Evolutionary conservation across 2,329 filamentous ascomycete genomes (phyloP).

Genomic region (Fusarium buxicola): DNA sequence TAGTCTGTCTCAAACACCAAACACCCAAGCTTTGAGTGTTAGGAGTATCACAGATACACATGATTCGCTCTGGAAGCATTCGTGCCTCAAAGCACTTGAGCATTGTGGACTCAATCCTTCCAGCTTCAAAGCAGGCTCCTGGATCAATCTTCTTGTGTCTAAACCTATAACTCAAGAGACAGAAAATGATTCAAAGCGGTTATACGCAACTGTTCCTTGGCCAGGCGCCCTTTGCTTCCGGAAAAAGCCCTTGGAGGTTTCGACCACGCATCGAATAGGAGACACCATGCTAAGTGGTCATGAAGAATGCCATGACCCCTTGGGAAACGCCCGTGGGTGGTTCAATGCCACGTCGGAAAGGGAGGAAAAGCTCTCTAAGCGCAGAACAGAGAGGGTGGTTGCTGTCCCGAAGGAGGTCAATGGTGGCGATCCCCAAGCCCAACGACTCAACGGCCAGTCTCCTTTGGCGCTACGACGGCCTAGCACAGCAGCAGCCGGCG

Average conservation of each 20-base stretch:
- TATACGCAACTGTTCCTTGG: slow-evolving; percentile 63
- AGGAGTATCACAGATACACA: slow-evolving; percentile 56
- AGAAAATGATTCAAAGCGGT: slow-evolving; percentile 56
- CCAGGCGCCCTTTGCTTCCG: slow-evolving; percentile 66
- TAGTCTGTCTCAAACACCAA: slow-evolving; percentile 61
- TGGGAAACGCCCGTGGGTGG: slow-evolving; percentile 63
- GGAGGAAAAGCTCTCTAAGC: slow-evolving; percentile 60
- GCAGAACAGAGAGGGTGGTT: slow-evolving; percentile 63
- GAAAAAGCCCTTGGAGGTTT: slow-evolving; percentile 57
- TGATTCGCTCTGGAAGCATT: slow-evolving; percentile 60
- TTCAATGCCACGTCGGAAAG: slow-evolving; percentile 58
- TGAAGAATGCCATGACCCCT: slow-evolving; percentile 60
- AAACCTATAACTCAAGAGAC: slow-evolving; percentile 58
- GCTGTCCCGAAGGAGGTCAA: slow-evolving; percentile 56
- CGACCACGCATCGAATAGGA: slow-evolving; percentile 54
- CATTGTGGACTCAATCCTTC: slow-evolving; percentile 61
- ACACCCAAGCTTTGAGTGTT: slow-evolving; percentile 61
- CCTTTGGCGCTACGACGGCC: slow-evolving; percentile 63
- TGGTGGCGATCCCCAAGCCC: slow-evolving; percentile 56
- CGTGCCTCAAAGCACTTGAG: slow-evolving; percentile 63
- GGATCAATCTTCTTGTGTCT: slow-evolving; percentile 64
- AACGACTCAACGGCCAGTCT: slow-evolving; percentile 62
- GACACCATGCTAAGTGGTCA: slow-evolving; percentile 53
- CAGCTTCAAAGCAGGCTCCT: slow-evolving; percentile 58
- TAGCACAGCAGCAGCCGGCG: slow-evolving; percentile 60